A percentile compares a stretch with the other conserved stretches of the same genome.
phyloP scores from a whole-genome alignment of 2,329 filamentous ascomycete species.

The Trichoderma sp. region DNA sequence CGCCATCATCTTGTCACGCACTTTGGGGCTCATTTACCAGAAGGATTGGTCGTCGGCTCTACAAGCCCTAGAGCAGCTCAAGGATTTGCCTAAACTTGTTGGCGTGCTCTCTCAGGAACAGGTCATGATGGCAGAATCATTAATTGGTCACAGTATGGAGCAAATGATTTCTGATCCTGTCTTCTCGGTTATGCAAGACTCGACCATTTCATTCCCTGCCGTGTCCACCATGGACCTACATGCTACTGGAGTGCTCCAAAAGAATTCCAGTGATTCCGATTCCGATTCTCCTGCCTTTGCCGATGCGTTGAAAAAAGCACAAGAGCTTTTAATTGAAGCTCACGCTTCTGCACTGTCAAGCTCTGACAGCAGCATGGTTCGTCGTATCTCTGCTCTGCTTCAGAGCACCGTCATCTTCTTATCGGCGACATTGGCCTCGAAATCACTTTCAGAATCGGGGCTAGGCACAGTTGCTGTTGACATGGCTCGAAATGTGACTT shows the following conservation, averaged over 20 bases:
- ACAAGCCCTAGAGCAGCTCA: constrained; percentile 50
- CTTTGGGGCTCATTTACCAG: constrained; percentile 45
- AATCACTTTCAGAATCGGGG: constrained; percentile 48
- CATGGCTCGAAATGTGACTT: constrained; percentile 65
- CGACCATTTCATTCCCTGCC: constrained; percentile 82
- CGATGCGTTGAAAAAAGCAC: constrained; percentile 60
- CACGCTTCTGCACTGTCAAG: constrained; percentile 55
- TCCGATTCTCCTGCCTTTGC: constrained; percentile 45
- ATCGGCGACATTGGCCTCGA: constrained; percentile 55
- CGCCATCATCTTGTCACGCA: constrained; percentile 38
- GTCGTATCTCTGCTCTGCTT: constrained; percentile 60
- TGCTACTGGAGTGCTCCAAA: constrained; percentile 25
- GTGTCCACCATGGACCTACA: constrained; percentile 43
- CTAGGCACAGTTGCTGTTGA: constrained; percentile 65
- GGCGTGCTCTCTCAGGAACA: constrained; percentile 47
- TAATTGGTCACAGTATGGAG: constrained; percentile 65
- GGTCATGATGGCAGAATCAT: constrained; percentile 63
- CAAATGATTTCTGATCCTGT: constrained; percentile 77
- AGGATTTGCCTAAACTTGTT: constrained; percentile 41
- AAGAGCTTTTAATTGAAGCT: constrained; percentile 62
- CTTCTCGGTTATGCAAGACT: constrained; percentile 87
- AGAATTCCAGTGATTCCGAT: constrained; percentile 31
- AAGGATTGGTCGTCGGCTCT: constrained; percentile 59
- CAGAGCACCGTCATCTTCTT: constrained; percentile 65
- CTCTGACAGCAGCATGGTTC: constrained; percentile 58